phyloP scores from a whole-genome alignment of 306 rosid species.

The Myrica gale region DNA sequence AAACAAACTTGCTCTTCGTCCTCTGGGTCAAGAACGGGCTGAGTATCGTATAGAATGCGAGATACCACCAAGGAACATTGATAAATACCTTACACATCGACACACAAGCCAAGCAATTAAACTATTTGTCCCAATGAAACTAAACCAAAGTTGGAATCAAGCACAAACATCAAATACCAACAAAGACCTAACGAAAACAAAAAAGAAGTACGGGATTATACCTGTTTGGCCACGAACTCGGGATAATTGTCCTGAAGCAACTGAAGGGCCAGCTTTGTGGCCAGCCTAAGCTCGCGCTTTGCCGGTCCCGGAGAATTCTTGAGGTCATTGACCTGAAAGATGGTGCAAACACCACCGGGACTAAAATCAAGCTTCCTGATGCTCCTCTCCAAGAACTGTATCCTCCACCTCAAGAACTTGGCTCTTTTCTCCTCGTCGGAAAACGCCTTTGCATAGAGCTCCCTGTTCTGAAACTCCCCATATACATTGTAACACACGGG shows the following conservation, averaged over 20 bases:
- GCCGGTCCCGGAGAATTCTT: slow-evolving; percentile 83
- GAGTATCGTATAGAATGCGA: slow-evolving; percentile 52
- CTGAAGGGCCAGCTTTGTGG: slow-evolving; percentile 81
- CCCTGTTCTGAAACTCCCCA: slow-evolving; percentile 92
- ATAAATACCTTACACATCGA: slow-evolving; percentile 43
- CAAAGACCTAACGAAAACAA: neutral
- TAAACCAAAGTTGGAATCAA: neutral
- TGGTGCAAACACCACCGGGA: slow-evolving; percentile 63
- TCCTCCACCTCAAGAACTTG: slow-evolving; percentile 73
- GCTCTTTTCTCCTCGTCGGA: slow-evolving; percentile 50
- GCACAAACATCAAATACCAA: neutral
- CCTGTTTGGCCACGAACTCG: slow-evolving; percentile 93
- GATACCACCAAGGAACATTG: slow-evolving; percentile 68
- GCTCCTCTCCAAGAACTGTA: slow-evolving; percentile 81
- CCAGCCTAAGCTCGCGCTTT: slow-evolving; percentile 67
- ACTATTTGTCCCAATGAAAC: neutral
- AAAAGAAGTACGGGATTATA: neutral
- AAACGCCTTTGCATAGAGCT: slow-evolving; percentile 63
- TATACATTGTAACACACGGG: slow-evolving; percentile 86
- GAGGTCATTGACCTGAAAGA: slow-evolving; percentile 83
- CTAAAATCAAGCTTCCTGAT: slow-evolving; percentile 72
- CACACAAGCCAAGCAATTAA: neutral
- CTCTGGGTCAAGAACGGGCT: slow-evolving; percentile 57
- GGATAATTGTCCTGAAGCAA: slow-evolving; percentile 95
- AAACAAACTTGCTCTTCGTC: slow-evolving; percentile 62